A percentile compares a stretch with the other conserved stretches of the same genome.
Evolutionary conservation across 768 basidiomycete species (phyloP).

Genomic region (Russula virescens): DNA sequence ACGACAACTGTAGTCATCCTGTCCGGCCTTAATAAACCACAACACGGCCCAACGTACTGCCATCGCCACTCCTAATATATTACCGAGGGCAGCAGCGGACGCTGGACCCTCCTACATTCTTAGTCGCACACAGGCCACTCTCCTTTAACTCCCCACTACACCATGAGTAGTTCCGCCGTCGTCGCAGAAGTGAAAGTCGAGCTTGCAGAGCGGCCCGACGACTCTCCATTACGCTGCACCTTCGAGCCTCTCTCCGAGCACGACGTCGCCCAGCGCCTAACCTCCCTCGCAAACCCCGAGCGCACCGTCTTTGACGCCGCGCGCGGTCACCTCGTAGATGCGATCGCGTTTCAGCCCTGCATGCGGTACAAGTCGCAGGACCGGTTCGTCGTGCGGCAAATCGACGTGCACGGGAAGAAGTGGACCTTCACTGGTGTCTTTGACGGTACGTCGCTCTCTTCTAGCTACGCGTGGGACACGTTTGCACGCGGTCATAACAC

Average conservation of each 20-base stretch:
- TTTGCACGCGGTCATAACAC: not conserved
- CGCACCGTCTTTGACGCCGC: slow-evolving; percentile 18
- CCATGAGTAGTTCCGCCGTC: slow-evolving; percentile 6
- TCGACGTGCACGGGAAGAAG: slow-evolving; percentile 34
- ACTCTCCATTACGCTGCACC: slow-evolving; percentile 17
- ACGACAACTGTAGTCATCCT: not conserved
- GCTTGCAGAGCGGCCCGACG: slow-evolving; percentile 20
- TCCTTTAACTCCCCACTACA: not conserved
- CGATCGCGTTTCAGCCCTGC: slow-evolving; percentile 42
- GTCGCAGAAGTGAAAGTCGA: slow-evolving; percentile 18
- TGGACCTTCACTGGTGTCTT: slow-evolving; percentile 45
- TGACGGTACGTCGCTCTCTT: slow-evolving; percentile 33
- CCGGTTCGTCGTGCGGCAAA: slow-evolving; percentile 37
- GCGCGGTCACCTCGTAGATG: slow-evolving; percentile 33
- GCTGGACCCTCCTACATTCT: too few species aligned
- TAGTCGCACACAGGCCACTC: not conserved
- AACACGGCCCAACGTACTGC: not conserved
- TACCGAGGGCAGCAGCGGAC: not conserved
- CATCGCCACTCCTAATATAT: not conserved
- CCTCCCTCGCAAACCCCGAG: slow-evolving; percentile 18
- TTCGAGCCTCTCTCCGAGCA: slow-evolving; percentile 20
- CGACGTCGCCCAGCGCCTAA: slow-evolving; percentile 16
- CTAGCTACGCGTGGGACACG: too few species aligned
- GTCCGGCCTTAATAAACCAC: slow-evolving; percentile 1
- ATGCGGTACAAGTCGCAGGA: slow-evolving; percentile 37